Percentiles rank a stretch among this genome's conserved stretches.
Conservation (phyloP, 805 yeast species). For the Gaillardinia entomophila region DNA sequence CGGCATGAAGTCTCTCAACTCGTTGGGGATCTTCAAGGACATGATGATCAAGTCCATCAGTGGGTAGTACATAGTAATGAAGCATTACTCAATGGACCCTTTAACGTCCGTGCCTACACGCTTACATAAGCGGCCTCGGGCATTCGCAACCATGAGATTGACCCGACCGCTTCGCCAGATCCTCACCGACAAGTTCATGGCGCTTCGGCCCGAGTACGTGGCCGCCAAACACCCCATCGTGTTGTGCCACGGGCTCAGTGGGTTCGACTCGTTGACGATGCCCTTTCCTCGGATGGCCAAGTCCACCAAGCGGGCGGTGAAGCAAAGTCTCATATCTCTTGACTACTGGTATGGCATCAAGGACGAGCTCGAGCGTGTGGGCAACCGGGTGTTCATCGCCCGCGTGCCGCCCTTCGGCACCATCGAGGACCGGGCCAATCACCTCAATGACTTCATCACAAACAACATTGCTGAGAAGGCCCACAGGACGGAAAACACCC, state of each 20-base stretch:
- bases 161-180: too few relatives aligned
- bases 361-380: conserved; percentile 51
- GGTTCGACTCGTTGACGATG: conserved; percentile 53
- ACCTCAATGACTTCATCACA: conserved; percentile 47
- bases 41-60: conserved; percentile 50
- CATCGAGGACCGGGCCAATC: conserved; percentile 61
- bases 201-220: conserved; percentile 34
- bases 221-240: conserved; percentile 72
- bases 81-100: background rate
- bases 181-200: conserved; percentile 22
- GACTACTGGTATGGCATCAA: conserved; percentile 84
- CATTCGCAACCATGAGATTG: too few relatives aligned
- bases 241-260: conserved; percentile 82
- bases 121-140: too few relatives aligned
- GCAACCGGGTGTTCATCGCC: conserved; percentile 65
- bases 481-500: conserved; percentile 1
- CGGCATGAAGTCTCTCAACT: conserved; percentile 70
- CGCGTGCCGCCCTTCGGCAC: conserved; percentile 80
- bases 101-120: background rate
- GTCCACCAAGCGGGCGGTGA: conserved; percentile 5
- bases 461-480: conserved; percentile 9
- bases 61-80: conserved; percentile 11
- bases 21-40: conserved; percentile 59
- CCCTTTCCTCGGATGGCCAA: background rate
- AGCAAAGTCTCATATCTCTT: conserved; percentile 32